Percentiles rank a stretch among this genome's conserved stretches.
These are phyloP conservation scores for Hydrangea macrophylla DNA, from an alignment of 148 eudicot genomes.

Conservation along the genomic window DNA sequence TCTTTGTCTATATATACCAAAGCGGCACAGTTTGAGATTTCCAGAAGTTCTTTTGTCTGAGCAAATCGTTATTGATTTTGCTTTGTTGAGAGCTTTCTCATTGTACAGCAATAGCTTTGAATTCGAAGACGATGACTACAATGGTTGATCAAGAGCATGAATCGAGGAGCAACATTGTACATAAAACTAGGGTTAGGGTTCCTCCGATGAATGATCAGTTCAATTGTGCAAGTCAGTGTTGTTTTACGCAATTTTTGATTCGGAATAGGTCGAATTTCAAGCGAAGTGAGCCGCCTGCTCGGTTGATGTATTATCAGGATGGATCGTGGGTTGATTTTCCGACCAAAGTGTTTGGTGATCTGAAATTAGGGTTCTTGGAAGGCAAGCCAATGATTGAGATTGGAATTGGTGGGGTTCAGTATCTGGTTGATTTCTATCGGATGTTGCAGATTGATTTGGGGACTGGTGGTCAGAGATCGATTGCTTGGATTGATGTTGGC, in stretches of 20 bases:
- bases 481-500: constrained; percentile 58
- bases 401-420: neutral
- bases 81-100: neutral
- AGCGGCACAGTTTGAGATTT: neutral
- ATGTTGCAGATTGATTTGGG: constrained; percentile 25
- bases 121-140: neutral
- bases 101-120: neutral
- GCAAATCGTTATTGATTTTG: neutral
- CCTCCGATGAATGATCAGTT: no score
- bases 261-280: constrained; percentile 48
- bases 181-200: neutral
- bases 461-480: constrained; percentile 33
- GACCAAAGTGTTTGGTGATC: constrained; percentile 16
- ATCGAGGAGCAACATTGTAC: neutral
- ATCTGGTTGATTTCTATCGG: constrained; percentile 15
- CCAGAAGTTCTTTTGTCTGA: neutral
- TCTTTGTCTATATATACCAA: neutral
- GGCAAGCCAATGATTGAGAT: constrained; percentile 27
- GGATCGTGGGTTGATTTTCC: constrained; percentile 46
- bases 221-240: neutral
- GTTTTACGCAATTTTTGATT: constrained; percentile 20
- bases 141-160: neutral
- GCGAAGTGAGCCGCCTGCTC: constrained; percentile 33
- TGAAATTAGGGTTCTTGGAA: constrained; percentile 34
- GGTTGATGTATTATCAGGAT: constrained; percentile 34